Conservation (phyloP, 1,284 basidiomycete species). For the Tremellales sp. region DNA sequence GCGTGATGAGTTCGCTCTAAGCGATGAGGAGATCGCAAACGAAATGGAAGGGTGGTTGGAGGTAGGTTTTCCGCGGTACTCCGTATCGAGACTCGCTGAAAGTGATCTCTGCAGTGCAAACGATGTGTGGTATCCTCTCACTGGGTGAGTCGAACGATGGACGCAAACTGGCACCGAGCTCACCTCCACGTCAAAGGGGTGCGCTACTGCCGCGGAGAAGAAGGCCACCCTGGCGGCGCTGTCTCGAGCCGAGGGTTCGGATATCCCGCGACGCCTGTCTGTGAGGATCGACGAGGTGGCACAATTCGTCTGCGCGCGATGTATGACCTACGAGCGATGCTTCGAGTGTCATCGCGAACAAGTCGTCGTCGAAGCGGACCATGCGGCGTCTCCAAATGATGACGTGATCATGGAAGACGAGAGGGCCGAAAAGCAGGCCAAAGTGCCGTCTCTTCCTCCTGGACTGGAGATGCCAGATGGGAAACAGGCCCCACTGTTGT, state of each 20-base stretch:
- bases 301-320: constrained; percentile 72
- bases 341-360: constrained; percentile 64
- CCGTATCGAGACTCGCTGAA: neutral
- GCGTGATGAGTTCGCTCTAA: constrained; percentile 52
- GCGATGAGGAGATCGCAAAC: constrained; percentile 57
- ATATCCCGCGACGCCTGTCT: constrained; percentile 26
- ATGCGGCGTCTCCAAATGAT: constrained; percentile 1
- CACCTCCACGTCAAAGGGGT: constrained; percentile 45
- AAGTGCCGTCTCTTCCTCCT: neutral
- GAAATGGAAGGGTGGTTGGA: constrained; percentile 75
- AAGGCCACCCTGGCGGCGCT: constrained; percentile 68
- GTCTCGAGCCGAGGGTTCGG: no score
- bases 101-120: constrained; percentile 53
- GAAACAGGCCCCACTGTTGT: constrained; percentile 53
- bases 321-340: constrained; percentile 69
- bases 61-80: constrained; percentile 11
- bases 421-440: constrained; percentile 1
- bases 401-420: constrained; percentile 3
- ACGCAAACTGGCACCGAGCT: neutral
- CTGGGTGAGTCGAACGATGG: constrained; percentile 53
- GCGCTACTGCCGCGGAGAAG: constrained; percentile 62
- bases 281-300: constrained; percentile 62
- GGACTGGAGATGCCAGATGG: neutral
- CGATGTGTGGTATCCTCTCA: constrained; percentile 73
- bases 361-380: constrained; percentile 6